Evolutionary conservation across 345 rosid genomes (phyloP).

Genomic region (Brassica rapa): DNA sequence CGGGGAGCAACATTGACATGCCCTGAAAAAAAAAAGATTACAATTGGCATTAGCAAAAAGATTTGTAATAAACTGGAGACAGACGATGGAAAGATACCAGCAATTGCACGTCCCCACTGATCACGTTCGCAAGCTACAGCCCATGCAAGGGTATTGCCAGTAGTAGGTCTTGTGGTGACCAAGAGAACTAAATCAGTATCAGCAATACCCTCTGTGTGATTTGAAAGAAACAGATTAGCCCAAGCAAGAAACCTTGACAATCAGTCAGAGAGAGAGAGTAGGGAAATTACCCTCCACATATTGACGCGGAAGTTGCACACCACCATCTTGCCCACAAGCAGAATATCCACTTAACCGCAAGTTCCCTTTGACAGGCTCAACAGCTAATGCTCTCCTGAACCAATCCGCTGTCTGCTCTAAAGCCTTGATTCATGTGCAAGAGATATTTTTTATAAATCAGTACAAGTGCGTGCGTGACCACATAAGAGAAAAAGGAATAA

Average conservation of each 20-base stretch:
- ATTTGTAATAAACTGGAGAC: background rate
- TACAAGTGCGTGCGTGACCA: constrained; percentile 2
- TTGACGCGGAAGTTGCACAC: constrained; percentile 94
- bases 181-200: constrained; percentile 89
- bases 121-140: constrained; percentile 99
- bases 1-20: constrained; percentile 99
- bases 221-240: constrained; percentile 4
- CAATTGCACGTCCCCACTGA: constrained; percentile 99
- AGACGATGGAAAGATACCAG: constrained; percentile 55
- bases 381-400: constrained; percentile 90
- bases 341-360: constrained; percentile 98
- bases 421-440: constrained; percentile 59
- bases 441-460: constrained; percentile 31
- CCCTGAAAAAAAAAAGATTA: constrained; percentile 50
- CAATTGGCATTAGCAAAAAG: constrained; percentile 13
- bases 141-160: constrained; percentile 99
- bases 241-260: background rate
- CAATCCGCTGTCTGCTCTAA: constrained; percentile 91
- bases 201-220: constrained; percentile 75
- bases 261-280: no score
- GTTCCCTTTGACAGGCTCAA: constrained; percentile 97
- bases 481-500: background rate
- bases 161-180: constrained; percentile 99
- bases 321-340: constrained; percentile 99
- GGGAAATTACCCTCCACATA: constrained; percentile 80